Evolutionary conservation across 306 rosid genomes (phyloP).

Genomic region (Begonia loranthoides): DNA sequence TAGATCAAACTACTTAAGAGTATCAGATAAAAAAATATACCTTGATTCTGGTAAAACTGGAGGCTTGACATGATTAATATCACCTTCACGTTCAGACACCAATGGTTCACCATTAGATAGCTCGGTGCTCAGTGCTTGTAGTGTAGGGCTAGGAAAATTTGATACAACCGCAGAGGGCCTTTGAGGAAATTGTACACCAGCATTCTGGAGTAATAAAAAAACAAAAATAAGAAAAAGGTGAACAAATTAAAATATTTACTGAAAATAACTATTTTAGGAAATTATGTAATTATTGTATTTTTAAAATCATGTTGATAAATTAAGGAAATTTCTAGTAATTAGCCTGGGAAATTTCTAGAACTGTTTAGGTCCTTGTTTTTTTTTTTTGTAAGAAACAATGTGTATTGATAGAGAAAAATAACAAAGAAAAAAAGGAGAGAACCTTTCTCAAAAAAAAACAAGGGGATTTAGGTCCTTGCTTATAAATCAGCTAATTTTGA

Average conservation of each 20-base stretch:
- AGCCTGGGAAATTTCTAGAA: too few species aligned
- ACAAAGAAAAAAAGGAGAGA: too few species aligned
- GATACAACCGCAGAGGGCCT: slow-evolving; percentile 38
- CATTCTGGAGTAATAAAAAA: slow-evolving; percentile 35
- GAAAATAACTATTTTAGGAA: background rate
- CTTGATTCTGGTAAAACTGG: slow-evolving; percentile 64
- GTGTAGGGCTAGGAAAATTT: slow-evolving; percentile 18
- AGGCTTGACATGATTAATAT: slow-evolving; percentile 34
- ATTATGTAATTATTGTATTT: too few species aligned
- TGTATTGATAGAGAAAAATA: too few species aligned
- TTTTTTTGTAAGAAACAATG: too few species aligned
- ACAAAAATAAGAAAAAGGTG: too few species aligned
- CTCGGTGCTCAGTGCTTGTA: slow-evolving; percentile 31
- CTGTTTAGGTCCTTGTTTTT: too few species aligned
- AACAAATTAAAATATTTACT: slow-evolving; percentile 7
- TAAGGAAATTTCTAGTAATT: too few species aligned
- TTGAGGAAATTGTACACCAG: slow-evolving; percentile 81
- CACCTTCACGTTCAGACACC: slow-evolving; percentile 31
- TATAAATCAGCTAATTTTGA: too few species aligned
- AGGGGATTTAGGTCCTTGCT: too few species aligned
- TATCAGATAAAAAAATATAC: slow-evolving; percentile 26
- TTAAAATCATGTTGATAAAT: too few species aligned
- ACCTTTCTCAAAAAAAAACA: too few species aligned
- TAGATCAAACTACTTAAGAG: slow-evolving; percentile 5
- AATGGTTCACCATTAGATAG: slow-evolving; percentile 40